phyloP scores from a whole-genome alignment of 2,329 filamentous ascomycete genomes.

The Xylaria polymorpha region DNA sequence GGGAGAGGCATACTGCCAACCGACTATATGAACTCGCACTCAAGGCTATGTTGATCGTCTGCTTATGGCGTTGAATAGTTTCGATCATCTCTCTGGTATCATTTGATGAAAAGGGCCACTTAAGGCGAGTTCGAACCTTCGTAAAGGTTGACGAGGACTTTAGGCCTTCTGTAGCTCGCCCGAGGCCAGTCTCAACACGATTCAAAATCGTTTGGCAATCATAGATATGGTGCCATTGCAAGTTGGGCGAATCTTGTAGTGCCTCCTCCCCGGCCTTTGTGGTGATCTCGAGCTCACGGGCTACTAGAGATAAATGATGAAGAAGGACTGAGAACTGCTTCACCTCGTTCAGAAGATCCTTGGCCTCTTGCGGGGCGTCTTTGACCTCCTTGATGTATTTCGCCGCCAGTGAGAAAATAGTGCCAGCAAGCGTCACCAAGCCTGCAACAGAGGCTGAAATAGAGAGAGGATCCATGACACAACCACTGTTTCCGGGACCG shows the following conservation, averaged over 20 bases:
- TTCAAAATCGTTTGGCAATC: constrained; percentile 27
- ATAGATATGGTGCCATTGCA: constrained; percentile 20
- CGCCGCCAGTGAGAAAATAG: constrained; percentile 14
- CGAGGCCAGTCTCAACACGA: constrained; percentile 11
- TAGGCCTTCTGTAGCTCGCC: background rate
- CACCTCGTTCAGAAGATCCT: constrained; percentile 23
- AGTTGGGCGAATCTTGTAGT: background rate
- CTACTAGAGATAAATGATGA: constrained; percentile 13
- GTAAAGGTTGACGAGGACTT: constrained; percentile 15
- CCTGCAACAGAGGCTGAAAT: constrained; percentile 32
- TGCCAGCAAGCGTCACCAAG: constrained; percentile 24
- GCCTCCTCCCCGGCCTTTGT: background rate
- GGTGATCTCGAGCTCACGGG: constrained; percentile 17
- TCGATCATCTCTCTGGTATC: constrained; percentile 27
- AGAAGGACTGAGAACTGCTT: constrained; percentile 26
- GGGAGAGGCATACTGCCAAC: constrained; percentile 10
- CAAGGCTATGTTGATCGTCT: constrained; percentile 28
- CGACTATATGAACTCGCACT: constrained; percentile 17
- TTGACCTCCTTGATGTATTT: constrained; percentile 31
- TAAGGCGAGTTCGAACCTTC: constrained; percentile 14
- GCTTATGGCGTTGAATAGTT: constrained; percentile 28
- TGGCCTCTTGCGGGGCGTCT: constrained; percentile 22
- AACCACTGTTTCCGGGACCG: too few relatives aligned
- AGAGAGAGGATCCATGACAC: constrained; percentile 31
- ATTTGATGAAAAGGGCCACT: constrained; percentile 29